Conservation (phyloP, 768 basidiomycete species). For the Suillus lakei region DNA sequence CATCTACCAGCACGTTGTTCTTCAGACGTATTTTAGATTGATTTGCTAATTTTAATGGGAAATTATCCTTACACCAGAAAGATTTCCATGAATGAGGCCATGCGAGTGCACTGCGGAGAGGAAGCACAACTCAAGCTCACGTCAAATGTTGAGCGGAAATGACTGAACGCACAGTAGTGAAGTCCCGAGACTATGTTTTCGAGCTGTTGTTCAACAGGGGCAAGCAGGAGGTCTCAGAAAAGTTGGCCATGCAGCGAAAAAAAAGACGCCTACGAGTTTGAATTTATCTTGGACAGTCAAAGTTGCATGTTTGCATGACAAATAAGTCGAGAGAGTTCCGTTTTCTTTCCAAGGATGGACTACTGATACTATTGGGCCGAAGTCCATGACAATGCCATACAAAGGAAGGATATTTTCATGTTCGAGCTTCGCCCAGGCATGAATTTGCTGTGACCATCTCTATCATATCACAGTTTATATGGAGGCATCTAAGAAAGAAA, state of each 20-base stretch:
- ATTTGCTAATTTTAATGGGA: neutral
- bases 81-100: slow-evolving; percentile 1
- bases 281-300: slow-evolving; percentile 22
- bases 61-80: neutral
- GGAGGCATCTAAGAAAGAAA: neutral
- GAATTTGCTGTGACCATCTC: slow-evolving; percentile 24
- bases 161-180: slow-evolving; percentile 5
- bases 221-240: neutral
- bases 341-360: slow-evolving; percentile 26
- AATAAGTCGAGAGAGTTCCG: slow-evolving; percentile 20
- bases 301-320: slow-evolving; percentile 15
- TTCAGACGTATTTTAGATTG: neutral
- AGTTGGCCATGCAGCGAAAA: neutral
- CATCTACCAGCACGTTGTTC: slow-evolving; percentile 5
- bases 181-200: slow-evolving; percentile 9
- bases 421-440: slow-evolving; percentile 23
- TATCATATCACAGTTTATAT: slow-evolving; percentile 7
- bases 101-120: neutral
- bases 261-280: slow-evolving; percentile 18
- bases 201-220: neutral
- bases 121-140: neutral
- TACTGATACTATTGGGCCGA: slow-evolving; percentile 24
- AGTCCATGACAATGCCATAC: slow-evolving; percentile 23
- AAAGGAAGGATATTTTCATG: slow-evolving; percentile 29
- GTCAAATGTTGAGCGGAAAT: neutral